phyloP scores from a whole-genome alignment of 2,329 filamentous ascomycete species.

The Trematosphaeria pertusa region DNA sequence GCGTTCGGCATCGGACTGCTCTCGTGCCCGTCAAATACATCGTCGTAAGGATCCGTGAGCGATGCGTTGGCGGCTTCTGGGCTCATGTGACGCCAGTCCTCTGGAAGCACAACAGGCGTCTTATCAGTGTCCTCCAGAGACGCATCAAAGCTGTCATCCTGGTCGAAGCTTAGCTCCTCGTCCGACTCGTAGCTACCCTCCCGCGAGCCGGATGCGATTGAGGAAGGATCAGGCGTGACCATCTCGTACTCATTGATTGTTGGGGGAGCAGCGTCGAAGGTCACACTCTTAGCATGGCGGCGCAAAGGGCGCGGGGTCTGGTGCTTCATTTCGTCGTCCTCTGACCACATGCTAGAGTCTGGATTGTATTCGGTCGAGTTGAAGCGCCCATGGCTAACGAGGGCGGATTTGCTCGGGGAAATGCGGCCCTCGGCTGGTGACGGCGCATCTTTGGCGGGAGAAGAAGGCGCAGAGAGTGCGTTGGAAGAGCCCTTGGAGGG shows the following conservation, averaged over 20 bases:
- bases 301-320: slow-evolving; percentile 73
- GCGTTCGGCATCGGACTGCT: slow-evolving; percentile 71
- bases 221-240: slow-evolving; percentile 95
- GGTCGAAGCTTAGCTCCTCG: slow-evolving; percentile 70
- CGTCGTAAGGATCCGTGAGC: slow-evolving; percentile 63
- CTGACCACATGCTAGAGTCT: slow-evolving; percentile 45
- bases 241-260: slow-evolving; percentile 98
- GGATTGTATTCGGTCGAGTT: slow-evolving; percentile 52
- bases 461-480: slow-evolving; percentile 61
- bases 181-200: slow-evolving; percentile 90
- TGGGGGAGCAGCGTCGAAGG: slow-evolving; percentile 91
- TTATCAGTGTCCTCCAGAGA: slow-evolving; percentile 96
- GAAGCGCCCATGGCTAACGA: slow-evolving; percentile 70
- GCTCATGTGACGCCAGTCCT: slow-evolving; percentile 88
- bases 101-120: slow-evolving; percentile 95
- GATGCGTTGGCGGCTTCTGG: slow-evolving; percentile 66
- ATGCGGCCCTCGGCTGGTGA: slow-evolving; percentile 53
- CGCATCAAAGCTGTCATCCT: slow-evolving; percentile 92
- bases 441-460: slow-evolving; percentile 31
- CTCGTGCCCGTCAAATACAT: slow-evolving; percentile 69
- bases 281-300: slow-evolving; percentile 94
- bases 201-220: slow-evolving; percentile 84
- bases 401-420: slow-evolving; percentile 89
- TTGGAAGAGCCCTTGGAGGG: slow-evolving; percentile 60
- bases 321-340: slow-evolving; percentile 62